These are phyloP conservation scores for Talinum fruticosum DNA, from an alignment of 148 eudicot species.

Conservation along the genomic window DNA sequence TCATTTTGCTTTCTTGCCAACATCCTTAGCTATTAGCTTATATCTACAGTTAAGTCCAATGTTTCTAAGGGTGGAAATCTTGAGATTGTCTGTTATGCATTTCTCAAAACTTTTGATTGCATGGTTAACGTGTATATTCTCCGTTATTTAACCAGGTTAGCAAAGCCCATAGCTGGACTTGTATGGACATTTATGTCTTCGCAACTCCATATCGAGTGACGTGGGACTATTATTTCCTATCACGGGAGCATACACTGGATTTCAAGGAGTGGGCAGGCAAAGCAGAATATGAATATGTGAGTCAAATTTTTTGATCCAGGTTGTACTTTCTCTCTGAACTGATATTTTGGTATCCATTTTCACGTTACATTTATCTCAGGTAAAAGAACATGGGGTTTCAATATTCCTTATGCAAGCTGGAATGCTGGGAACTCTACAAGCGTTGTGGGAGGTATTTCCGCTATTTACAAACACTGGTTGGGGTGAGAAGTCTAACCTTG, in stretches of 20 bases:
- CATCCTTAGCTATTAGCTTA: neutral
- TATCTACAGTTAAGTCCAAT: no score
- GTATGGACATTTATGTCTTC: constrained; percentile 91
- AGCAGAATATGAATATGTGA: constrained; percentile 94
- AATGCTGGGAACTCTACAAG: constrained; percentile 81
- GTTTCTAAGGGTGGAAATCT: neutral
- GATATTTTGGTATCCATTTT: neutral
- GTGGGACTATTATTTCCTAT: constrained; percentile 78
- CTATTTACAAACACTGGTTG: constrained; percentile 80
- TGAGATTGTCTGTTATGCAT: neutral
- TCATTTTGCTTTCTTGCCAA: neutral
- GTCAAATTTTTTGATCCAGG: constrained; percentile 21
- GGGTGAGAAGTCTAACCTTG: constrained; percentile 87
- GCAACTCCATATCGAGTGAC: constrained; percentile 97
- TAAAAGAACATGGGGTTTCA: constrained; percentile 73
- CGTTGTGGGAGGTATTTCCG: constrained; percentile 87
- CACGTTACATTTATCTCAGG: constrained; percentile 41
- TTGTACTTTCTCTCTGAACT: constrained; percentile 2
- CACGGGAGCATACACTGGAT: constrained; percentile 84
- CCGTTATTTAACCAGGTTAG: constrained; percentile 47
- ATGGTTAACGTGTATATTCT: constrained; percentile 13
- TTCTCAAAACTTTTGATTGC: neutral
- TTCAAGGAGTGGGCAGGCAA: constrained; percentile 79
- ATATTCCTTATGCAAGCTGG: constrained; percentile 97
- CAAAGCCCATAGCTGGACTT: constrained; percentile 88